Evolutionary conservation across 108 stramenopile genomes (phyloP), one percentile per base, ranked within the genome.

Genomic region (Cyclotella atomus): DNA sequence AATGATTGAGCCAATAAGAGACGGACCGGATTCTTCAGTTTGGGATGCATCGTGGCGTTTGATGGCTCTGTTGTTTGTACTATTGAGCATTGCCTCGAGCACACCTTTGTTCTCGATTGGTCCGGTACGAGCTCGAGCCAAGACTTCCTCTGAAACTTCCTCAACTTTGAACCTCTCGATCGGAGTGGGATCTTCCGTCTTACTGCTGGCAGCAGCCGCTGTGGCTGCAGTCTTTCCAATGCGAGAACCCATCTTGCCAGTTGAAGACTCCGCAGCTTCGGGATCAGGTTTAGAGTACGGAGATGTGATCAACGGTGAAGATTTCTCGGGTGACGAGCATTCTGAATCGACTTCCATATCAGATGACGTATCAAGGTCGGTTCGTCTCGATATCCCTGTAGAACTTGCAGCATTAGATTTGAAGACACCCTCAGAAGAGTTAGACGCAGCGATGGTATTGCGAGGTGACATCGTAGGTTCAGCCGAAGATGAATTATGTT

Each of bases 11-110:
- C 80, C 80, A 0, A 81, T 45, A 25, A 81, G 54, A 38, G 62
- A 65, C 6, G 49, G 65, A 20, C 35, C 52, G 3, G 69, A 74
- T 16, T 30, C 57, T 49, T 65, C 45, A 15, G 73, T 70, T 0
- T 52, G 41, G 0, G 59, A 17, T n/a, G 54, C 20, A 32, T 44
- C 61, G 9, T 50, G 46, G 10, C 21, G 52, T 29, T n/a, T 29
- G 8, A 7, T 46, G 10, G 53, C 30, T 60, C 32, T 54, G 2
- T 46, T 61, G 17, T 23, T 29, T 41, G 68, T 47, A 56, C 80
- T 81, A n/a, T 74, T 81, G 29, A 81, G 63, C 80, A 81, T 81
- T 15, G 73, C 80, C 6, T 75, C 65, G 36, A 81, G 55, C 4
- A 81, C 57, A 24, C 52, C 27, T 38, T 59, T 64, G 28, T 73